Conservation (phyloP, 805 yeast species). For the Ogataea methylovora region DNA sequence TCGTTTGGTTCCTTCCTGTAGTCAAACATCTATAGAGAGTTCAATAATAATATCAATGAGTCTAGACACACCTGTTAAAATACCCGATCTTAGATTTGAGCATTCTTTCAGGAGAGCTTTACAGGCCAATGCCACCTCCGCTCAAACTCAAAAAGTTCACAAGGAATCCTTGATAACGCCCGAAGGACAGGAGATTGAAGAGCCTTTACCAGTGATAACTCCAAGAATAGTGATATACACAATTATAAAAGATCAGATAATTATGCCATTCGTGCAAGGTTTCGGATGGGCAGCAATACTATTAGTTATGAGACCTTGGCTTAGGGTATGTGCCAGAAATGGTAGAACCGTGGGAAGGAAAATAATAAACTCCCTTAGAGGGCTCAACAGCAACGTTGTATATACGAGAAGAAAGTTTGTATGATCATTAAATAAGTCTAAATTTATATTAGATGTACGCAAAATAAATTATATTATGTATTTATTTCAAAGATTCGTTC, state of each 20-base stretch:
- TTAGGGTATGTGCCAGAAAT: slow-evolving; percentile 13
- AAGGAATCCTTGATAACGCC: slow-evolving; percentile 1
- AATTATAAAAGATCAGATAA: slow-evolving; percentile 41
- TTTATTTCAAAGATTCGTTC: slow-evolving; percentile 53
- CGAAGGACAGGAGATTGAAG: neutral
- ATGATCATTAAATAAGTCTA: too few species aligned
- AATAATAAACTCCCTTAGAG: slow-evolving; percentile 8
- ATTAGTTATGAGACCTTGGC: slow-evolving; percentile 28
- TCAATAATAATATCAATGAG: too few species aligned
- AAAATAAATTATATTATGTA: too few species aligned
- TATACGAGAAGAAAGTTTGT: too few species aligned
- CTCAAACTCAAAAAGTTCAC: neutral
- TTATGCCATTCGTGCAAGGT: slow-evolving; percentile 54
- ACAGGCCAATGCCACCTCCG: slow-evolving; percentile 12
- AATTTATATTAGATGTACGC: too few species aligned
- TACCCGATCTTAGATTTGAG: slow-evolving; percentile 66
- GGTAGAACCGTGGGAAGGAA: slow-evolving; percentile 18
- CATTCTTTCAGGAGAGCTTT: slow-evolving; percentile 45
- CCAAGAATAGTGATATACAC: slow-evolving; percentile 40
- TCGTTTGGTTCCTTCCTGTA: too few species aligned
- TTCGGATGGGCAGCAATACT: slow-evolving; percentile 34
- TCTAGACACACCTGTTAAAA: too few species aligned
- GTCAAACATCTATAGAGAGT: too few species aligned
- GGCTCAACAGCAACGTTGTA: too few species aligned
- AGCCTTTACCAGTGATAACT: slow-evolving; percentile 33